Conservation (phyloP, 202 grass and related monocot species). For the Carex arenaria region DNA sequence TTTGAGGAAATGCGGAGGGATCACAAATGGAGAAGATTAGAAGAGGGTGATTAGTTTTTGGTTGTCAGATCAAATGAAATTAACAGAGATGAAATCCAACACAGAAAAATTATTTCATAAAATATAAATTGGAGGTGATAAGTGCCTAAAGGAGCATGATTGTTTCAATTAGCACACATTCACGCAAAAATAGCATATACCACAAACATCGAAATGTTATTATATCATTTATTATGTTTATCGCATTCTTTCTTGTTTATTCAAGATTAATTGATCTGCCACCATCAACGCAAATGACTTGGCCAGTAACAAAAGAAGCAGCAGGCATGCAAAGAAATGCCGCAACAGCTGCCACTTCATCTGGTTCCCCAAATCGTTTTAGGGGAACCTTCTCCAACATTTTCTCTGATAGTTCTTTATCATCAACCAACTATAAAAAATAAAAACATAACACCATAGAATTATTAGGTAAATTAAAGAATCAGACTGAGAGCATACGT, state of each 20-base stretch:
- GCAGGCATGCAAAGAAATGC: slow-evolving; percentile 31
- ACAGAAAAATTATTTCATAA: no score
- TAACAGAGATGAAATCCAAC: no score
- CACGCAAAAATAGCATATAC: background rate
- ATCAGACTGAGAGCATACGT: background rate
- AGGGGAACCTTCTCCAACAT: background rate
- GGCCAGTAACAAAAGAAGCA: slow-evolving; percentile 15
- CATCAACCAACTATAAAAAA: background rate
- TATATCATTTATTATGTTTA: background rate
- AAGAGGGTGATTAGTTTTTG: no score
- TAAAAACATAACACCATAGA: background rate
- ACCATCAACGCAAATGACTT: slow-evolving; percentile 25
- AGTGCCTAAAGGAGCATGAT: background rate
- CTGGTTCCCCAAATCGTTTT: background rate
- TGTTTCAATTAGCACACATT: background rate
- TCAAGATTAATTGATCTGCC: background rate
- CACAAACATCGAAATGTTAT: background rate
- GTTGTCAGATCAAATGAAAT: no score
- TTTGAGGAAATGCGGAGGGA: no score
- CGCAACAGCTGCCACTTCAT: slow-evolving; percentile 17
- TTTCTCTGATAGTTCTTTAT: background rate
- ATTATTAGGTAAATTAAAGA: background rate
- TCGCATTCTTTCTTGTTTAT: background rate
- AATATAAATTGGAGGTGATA: no score
- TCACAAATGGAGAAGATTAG: no score